phyloP scores from a whole-genome alignment of 225 moss, liverwort and hornwort genomes.

The Bryoerythrophyllum caledonicum region DNA sequence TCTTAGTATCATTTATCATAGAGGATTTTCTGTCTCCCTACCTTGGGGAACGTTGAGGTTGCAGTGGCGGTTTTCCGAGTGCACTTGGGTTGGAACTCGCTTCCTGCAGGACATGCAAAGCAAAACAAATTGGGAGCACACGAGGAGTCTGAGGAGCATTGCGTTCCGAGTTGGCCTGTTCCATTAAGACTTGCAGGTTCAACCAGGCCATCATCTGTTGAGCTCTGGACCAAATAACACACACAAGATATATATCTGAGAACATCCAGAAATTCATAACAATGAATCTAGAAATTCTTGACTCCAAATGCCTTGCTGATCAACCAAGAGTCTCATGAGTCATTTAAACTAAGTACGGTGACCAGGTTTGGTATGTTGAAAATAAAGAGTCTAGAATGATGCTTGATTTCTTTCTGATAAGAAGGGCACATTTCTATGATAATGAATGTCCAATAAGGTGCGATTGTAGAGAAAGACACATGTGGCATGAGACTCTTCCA shows the following conservation, averaged over 20 bases:
- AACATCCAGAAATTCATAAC: neutral
- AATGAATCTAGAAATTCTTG: too few relatives aligned
- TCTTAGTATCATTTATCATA: too few relatives aligned
- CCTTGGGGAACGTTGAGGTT: slow-evolving; percentile 51
- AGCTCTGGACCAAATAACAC: slow-evolving; percentile 7
- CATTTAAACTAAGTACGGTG: too few relatives aligned
- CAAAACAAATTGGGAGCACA: slow-evolving; percentile 45
- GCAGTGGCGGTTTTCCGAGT: slow-evolving; percentile 40
- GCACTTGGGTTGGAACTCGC: slow-evolving; percentile 31
- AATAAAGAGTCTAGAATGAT: neutral
- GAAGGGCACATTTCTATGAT: too few relatives aligned
- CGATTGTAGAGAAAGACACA: neutral
- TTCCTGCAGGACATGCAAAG: slow-evolving; percentile 36
- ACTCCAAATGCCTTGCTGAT: neutral
- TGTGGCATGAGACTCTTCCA: neutral
- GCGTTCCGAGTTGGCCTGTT: slow-evolving; percentile 22
- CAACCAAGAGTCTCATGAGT: neutral
- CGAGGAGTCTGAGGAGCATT: slow-evolving; percentile 31
- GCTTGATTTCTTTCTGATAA: neutral
- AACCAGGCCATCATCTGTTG: neutral
- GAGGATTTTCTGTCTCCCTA: neutral
- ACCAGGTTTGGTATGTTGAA: neutral
- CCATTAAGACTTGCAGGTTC: neutral
- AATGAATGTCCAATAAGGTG: neutral
- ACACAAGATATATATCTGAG: neutral